Evolutionary conservation across 2,329 filamentous ascomycete species (phyloP), one percentile per base, ranked within the genome.

Genomic region (Aspergillus costaricaensis): DNA sequence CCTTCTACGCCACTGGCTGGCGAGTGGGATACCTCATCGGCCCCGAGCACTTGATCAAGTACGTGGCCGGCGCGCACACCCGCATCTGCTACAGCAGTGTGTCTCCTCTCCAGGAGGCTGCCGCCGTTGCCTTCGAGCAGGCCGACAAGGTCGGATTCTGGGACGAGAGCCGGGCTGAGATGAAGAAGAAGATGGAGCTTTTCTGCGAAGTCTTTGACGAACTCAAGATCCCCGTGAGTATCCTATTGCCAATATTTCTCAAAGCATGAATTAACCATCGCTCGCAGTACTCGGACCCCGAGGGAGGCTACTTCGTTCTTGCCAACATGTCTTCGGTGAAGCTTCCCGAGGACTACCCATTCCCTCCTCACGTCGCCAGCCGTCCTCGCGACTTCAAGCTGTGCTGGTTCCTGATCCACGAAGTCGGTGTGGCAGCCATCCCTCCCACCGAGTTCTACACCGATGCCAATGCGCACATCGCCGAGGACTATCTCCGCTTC

Each of bases 361-460:
- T 98, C 82, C 95, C 95, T 27, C 83, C 88, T 1, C 92, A 97
- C 73, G 94, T 99, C 38, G 91, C 90, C 14, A 88, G 83, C 71
- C 86, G 95, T 1, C 92, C 95, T 23, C 84, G 95, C 30, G 95
- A 99, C 76, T 99, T 98, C 80, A 91, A 96, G 82, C 85, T 99
- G 50, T 87, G 88, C 38, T 99, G 94, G 94, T 98, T 98, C 80
- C 79, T 97, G 69, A 99, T 99, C 77, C 93, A 93, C 75, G 94
- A 99, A 80, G 82, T 99, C 19, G 95, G 95, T 9, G 92, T 99
- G 27, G 95, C 95, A 2, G 93, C 94, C 8, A 97, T 99, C 64
- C 95, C 95, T 17, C 95, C 95, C 0, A 96, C 93, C 0, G 95
- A 99, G 77, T 99, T 99, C 77, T 98, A 97, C 76, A 97, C 94